A percentile compares a stretch with the other conserved stretches of the same genome.
These are phyloP conservation scores for Russula griseocarnosa DNA, from an alignment of 768 basidiomycete genomes.

Conservation along the genomic window DNA sequence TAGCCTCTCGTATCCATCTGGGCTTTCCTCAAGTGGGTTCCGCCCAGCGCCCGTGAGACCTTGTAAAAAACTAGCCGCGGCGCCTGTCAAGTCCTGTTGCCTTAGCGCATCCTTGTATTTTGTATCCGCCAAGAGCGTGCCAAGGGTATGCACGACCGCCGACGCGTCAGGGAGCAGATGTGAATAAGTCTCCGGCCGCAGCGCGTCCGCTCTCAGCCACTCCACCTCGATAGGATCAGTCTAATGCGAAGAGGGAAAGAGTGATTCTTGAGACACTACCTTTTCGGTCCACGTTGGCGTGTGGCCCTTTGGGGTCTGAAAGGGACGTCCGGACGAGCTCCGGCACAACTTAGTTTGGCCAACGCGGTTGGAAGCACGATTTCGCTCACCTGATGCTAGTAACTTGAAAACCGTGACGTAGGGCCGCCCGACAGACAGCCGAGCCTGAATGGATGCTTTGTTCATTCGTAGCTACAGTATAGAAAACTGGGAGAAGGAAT, in stretches of 20 bases:
- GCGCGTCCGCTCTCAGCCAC: slow-evolving; percentile 83
- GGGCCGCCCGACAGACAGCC: slow-evolving; percentile 84
- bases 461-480: not conserved
- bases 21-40: slow-evolving; percentile 57
- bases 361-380: not conserved
- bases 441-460: slow-evolving; percentile 56
- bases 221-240: slow-evolving; percentile 53
- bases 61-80: slow-evolving; percentile 47
- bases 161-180: slow-evolving; percentile 60
- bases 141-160: slow-evolving; percentile 91
- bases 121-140: slow-evolving; percentile 77
- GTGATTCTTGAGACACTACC: slow-evolving; percentile 40
- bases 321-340: slow-evolving; percentile 86
- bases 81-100: slow-evolving; percentile 50
- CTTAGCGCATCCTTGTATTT: slow-evolving; percentile 74
- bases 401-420: slow-evolving; percentile 80
- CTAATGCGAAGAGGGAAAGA: slow-evolving; percentile 7
- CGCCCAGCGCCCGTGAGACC: slow-evolving; percentile 36
- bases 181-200: slow-evolving; percentile 68
- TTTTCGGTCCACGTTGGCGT: slow-evolving; percentile 79
- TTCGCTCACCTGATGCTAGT: slow-evolving; percentile 77
- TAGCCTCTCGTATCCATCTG: slow-evolving; percentile 65
- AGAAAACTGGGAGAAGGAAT: not conserved
- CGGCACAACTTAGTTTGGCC: not conserved
- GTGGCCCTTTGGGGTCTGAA: slow-evolving; percentile 85